Percentiles rank a stretch among this genome's conserved stretches.
Evolutionary conservation across 331 rosid species (phyloP).

Genomic region (Dryas integrifolia): DNA sequence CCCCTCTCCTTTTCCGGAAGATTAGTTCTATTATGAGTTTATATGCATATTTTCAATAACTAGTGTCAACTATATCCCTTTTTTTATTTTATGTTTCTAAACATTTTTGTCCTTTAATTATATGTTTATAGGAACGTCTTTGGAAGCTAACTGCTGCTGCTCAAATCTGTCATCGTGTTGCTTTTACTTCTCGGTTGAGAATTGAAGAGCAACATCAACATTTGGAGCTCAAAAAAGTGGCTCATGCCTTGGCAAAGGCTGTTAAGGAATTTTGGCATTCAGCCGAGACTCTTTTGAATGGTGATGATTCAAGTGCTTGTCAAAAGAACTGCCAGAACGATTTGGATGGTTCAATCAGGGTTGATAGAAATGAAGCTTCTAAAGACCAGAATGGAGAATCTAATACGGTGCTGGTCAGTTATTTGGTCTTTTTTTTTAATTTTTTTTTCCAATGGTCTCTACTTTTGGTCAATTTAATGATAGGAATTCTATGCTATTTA

Average conservation of each 20-base stretch:
- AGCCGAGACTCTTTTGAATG: constrained; percentile 56
- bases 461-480: constrained; percentile 22
- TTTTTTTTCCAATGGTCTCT: neutral
- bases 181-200: constrained; percentile 67
- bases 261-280: constrained; percentile 94
- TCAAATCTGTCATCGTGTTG: constrained; percentile 64
- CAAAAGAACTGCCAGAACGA: constrained; percentile 24
- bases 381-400: constrained; percentile 39
- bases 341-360: constrained; percentile 36
- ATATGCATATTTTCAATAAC: neutral
- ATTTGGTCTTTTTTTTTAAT: constrained; percentile 21
- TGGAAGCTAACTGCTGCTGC: constrained; percentile 94
- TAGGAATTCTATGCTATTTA: neutral
- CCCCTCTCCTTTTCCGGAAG: neutral
- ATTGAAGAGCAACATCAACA: constrained; percentile 50
- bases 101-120: constrained; percentile 2
- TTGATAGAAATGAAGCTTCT: constrained; percentile 38
- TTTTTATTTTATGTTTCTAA: neutral
- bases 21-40: neutral
- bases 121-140: constrained; percentile 73
- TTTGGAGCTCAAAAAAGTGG: constrained; percentile 54
- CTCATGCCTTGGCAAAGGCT: constrained; percentile 78
- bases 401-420: constrained; percentile 39
- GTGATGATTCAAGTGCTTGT: constrained; percentile 30
- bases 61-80: neutral